Evolutionary conservation across 1,139 yeast genomes (phyloP).

Genomic region (Pichia sp.): DNA sequence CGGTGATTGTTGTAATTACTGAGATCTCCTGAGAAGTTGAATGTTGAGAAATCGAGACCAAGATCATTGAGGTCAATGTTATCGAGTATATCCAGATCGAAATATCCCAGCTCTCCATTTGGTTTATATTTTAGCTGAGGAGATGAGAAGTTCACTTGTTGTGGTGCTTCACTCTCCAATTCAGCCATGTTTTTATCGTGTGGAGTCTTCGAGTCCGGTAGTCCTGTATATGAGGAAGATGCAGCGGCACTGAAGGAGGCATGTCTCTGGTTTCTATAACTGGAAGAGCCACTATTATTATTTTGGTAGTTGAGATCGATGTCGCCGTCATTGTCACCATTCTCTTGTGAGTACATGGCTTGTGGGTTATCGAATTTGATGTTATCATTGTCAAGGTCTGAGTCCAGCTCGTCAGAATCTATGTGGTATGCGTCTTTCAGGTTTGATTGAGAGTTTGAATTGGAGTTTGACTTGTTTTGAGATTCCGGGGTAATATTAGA

Average conservation of each 20-base stretch:
- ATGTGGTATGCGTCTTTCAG: not conserved
- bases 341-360: conserved; percentile 11
- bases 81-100: conserved; percentile 23
- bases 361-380: conserved; percentile 10
- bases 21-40: conserved; percentile 4
- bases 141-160: conserved; percentile 70
- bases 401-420: conserved; percentile 15
- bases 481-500: conserved; percentile 10
- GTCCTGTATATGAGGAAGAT: conserved; percentile 57
- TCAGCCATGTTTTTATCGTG: conserved; percentile 16
- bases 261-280: conserved; percentile 38
- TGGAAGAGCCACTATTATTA: conserved; percentile 1
- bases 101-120: conserved; percentile 20
- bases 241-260: conserved; percentile 81
- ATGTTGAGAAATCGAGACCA: conserved; percentile 21
- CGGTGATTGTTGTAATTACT: not conserved
- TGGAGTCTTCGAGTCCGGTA: conserved; percentile 25
- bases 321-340: conserved; percentile 1
- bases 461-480: conserved; percentile 3
- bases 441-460: not conserved
- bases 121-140: conserved; percentile 46
- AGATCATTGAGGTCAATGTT: conserved; percentile 31
- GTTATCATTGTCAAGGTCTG: conserved; percentile 14
- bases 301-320: not conserved
- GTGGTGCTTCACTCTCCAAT: conserved; percentile 38